Conservation (phyloP, 441 rosid genomes). For the Aleurites moluccanus region DNA sequence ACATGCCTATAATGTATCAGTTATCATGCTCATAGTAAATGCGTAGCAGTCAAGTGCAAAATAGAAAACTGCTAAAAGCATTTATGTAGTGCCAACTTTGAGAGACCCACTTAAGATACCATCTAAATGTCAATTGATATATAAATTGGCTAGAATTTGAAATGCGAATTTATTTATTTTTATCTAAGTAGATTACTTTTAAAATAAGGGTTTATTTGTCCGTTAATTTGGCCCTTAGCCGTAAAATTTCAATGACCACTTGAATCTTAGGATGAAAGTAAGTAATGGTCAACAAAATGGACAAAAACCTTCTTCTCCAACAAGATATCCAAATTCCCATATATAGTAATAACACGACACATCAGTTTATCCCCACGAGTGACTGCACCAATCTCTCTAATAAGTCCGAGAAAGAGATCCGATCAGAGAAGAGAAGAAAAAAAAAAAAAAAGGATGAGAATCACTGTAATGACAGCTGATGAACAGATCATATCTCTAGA, state of each 20-base stretch:
- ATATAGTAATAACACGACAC: no score
- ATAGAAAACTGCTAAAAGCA: neutral
- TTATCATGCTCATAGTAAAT: neutral
- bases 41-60: neutral
- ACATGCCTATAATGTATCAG: conserved; percentile 6
- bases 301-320: conserved; percentile 6
- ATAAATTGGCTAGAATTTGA: no score
- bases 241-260: no score
- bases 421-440: neutral
- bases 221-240: no score
- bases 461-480: conserved; percentile 89
- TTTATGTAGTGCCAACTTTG: neutral
- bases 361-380: neutral
- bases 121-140: no score
- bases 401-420: neutral
- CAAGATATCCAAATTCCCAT: neutral
- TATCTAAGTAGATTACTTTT: no score
- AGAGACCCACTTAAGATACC: no score
- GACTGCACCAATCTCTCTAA: no score
- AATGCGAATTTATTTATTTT: no score
- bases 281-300: neutral
- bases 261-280: no score
- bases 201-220: no score
- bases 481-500: conserved; percentile 80
- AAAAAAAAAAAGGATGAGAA: conserved; percentile 49